Percentiles rank a stretch among this genome's conserved stretches.
These are phyloP conservation scores for Sporisorium scitamineum DNA, from an alignment of 1,284 basidiomycete species.

Conservation along the genomic window DNA sequence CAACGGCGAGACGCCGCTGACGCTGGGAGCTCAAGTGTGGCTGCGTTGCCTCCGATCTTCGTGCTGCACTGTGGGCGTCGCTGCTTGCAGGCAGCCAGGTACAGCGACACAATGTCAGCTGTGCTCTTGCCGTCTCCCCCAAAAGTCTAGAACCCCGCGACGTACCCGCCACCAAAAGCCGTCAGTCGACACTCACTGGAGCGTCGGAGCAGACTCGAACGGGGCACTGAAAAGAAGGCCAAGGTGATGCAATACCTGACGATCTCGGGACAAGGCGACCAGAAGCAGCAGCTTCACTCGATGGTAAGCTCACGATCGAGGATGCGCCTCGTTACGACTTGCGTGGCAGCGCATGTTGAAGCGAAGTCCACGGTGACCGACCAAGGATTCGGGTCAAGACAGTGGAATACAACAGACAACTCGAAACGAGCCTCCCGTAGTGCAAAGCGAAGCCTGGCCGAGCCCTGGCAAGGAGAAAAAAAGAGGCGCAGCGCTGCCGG, in stretches of 20 bases:
- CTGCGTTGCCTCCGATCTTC: not conserved
- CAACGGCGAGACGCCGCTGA: not conserved
- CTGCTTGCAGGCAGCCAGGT: not conserved
- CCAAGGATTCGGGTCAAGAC: not conserved
- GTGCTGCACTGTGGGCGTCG: not conserved
- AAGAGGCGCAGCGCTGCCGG: constrained; percentile 21
- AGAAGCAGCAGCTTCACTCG: constrained; percentile 3
- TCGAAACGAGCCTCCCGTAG: not conserved
- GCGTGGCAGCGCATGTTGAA: not conserved
- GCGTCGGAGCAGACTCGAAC: not conserved
- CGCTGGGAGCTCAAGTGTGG: not conserved
- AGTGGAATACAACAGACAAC: no score
- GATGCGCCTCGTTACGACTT: not conserved
- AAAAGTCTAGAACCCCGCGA: not conserved
- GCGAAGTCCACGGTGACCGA: not conserved
- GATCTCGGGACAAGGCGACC: not conserved
- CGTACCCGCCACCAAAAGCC: not conserved
- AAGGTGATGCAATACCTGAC: not conserved
- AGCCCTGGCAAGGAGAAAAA: no score
- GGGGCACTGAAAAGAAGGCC: no score
- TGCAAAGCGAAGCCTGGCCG: not conserved
- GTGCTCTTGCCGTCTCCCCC: no score
- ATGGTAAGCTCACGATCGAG: constrained; percentile 28
- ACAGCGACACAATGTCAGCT: not conserved
- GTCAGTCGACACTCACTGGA: not conserved